Evolutionary conservation across 1,139 yeast species (phyloP), one percentile per base, ranked within the genome.

Genomic region (Suhomyces terraborum): DNA sequence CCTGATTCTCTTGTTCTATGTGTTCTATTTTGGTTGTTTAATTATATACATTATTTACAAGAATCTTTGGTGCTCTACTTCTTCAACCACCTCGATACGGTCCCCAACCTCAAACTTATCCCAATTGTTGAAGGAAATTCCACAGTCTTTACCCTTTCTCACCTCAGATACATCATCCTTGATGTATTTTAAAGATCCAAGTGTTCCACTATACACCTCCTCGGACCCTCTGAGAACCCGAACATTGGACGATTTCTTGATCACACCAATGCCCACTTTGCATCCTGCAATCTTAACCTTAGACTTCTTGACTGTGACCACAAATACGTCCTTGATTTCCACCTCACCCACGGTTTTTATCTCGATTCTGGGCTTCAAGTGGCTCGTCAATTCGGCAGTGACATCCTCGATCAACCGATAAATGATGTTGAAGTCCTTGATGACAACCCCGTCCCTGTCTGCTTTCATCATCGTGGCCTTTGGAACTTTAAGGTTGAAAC

Each of bases 121-220:
- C 83, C 91, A 89, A 38, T 68, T 67, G 2, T 77, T 82, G 54
- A 93, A 82, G 0, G 89, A 68, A 30, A 93, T 60, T 38, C 98
- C 98, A 69, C 98, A 93, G 53, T 93, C 98, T 30, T 78, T 77
- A 22, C 96, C 97, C 65, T 88, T 89, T 45, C 80, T 80, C 7
- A 87, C 87, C 53, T 86, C 94, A 1, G 67, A 55, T 4, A 85
- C 86, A 53, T 87, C 95, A 38, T 88, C 93, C 59, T 88, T 89
- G 43, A 81, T 83, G 50, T 86, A 89, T 62, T 88, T 89, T 62
- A 93, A 73, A 4, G 94, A 81, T 2, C 83, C 77, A 16, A 93
- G 64, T 9, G 70, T 69, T 3, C 98, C 98, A 38, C 75, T 75
- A 61, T 69, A 88, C 2, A 93, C 66, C 6, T 68, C 67, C 35